These are phyloP conservation scores for Saccharomyces eubayanus DNA, from an alignment of 805 yeast genomes.

Conservation along the genomic window DNA sequence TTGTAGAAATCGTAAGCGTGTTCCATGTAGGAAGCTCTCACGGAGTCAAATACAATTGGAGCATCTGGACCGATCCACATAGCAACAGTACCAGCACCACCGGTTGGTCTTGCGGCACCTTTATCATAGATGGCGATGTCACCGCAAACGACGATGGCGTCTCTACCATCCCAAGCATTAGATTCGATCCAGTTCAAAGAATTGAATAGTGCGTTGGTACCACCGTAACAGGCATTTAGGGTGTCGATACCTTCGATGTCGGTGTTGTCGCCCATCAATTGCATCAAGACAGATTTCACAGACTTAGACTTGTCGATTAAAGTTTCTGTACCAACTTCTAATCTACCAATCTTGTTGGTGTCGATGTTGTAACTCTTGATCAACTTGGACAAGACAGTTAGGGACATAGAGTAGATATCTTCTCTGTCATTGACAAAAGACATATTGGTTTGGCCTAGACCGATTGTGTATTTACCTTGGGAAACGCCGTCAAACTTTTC, in stretches of 20 bases:
- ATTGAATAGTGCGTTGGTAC: slow-evolving; percentile 90
- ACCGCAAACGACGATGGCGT: slow-evolving; percentile 94
- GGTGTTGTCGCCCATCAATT: slow-evolving; percentile 68
- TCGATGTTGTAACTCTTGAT: slow-evolving; percentile 78
- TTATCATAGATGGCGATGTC: slow-evolving; percentile 95
- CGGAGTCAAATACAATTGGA: slow-evolving; percentile 83
- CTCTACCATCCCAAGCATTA: slow-evolving; percentile 95
- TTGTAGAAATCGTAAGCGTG: slow-evolving; percentile 97
- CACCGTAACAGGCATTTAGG: slow-evolving; percentile 96
- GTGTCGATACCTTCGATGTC: slow-evolving; percentile 96
- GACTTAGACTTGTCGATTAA: slow-evolving; percentile 93
- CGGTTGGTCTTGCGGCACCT: slow-evolving; percentile 99
- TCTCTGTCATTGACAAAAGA: slow-evolving; percentile 94
- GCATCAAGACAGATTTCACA: slow-evolving; percentile 92
- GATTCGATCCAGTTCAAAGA: slow-evolving; percentile 95
- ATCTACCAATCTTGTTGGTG: slow-evolving; percentile 73
- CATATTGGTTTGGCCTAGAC: slow-evolving; percentile 98
- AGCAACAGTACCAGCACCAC: slow-evolving; percentile 98
- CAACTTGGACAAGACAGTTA: slow-evolving; percentile 77
- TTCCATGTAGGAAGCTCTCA: slow-evolving; percentile 89
- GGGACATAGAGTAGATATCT: slow-evolving; percentile 88
- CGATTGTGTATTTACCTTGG: slow-evolving; percentile 94
- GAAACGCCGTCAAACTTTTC: slow-evolving; percentile 82
- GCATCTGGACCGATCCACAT: slow-evolving; percentile 95
- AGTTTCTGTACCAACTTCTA: slow-evolving; percentile 98